phyloP scores from a whole-genome alignment of 768 basidiomycete genomes.

The Arthromyces matolae region DNA sequence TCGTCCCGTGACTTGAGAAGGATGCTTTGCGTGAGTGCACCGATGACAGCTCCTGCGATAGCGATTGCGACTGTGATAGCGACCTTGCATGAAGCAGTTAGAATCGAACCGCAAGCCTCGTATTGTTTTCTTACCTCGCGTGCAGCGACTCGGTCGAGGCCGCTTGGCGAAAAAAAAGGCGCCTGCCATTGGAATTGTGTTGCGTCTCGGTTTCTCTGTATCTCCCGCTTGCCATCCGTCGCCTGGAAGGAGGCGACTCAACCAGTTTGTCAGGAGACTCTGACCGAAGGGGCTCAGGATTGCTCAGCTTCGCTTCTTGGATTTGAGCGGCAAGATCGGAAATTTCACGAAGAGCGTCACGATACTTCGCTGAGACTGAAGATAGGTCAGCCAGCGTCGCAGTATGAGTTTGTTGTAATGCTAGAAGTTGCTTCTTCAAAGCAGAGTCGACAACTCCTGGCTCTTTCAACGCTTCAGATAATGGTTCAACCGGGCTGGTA shows the following conservation, averaged over 20 bases:
- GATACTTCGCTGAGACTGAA: conserved; percentile 76
- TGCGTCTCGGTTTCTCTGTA: conserved; percentile 45
- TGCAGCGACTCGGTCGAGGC: conserved; percentile 85
- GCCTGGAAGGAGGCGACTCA: conserved; percentile 40
- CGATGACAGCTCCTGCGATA: conserved; percentile 95
- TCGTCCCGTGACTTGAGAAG: conserved; percentile 70
- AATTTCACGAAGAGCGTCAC: conserved; percentile 86
- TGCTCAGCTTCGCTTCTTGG: conserved; percentile 76
- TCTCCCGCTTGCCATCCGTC: conserved; percentile 51
- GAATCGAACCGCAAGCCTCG: conserved; percentile 2
- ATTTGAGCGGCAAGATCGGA: conserved; percentile 91
- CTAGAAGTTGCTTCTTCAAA: conserved; percentile 59
- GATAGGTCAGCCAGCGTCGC: conserved; percentile 79
- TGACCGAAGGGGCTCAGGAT: conserved; percentile 30
- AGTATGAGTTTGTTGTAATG: conserved; percentile 79
- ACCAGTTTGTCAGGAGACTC: conserved; percentile 44
- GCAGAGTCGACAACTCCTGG: conserved; percentile 34
- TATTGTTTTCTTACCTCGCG: conserved; percentile 56
- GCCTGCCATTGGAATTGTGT: conserved; percentile 49
- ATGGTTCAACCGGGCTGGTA: conserved; percentile 23
- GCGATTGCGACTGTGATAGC: conserved; percentile 90
- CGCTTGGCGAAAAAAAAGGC: conserved; percentile 86
- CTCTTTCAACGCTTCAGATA: conserved; percentile 23
- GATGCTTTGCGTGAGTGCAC: conserved; percentile 82
- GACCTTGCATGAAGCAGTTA: conserved; percentile 48